Conservation (phyloP, 129 eudicot genomes). For the Chrysanthemum makinoi region DNA sequence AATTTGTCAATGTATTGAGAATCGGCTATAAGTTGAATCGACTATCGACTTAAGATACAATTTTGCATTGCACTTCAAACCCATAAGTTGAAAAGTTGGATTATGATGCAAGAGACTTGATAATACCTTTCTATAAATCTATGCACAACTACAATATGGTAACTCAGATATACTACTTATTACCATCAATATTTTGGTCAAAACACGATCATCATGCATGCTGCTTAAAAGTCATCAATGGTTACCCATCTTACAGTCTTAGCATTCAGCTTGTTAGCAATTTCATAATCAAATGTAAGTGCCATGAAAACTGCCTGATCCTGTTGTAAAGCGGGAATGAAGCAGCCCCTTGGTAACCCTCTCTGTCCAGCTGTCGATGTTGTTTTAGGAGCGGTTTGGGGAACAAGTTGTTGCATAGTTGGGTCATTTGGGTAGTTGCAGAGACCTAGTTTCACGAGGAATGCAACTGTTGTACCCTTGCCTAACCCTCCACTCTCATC, state of each 20-base stretch:
- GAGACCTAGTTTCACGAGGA: conserved; percentile 42
- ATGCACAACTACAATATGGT: conserved; percentile 24
- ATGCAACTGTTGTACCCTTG: conserved; percentile 53
- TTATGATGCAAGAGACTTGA: neutral
- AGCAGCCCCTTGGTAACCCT: conserved; percentile 35
- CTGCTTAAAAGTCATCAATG: neutral
- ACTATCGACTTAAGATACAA: conserved; percentile 3
- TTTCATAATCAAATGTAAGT: neutral
- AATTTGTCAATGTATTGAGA: neutral
- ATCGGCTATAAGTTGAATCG: too few species aligned
- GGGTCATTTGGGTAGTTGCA: conserved; percentile 41
- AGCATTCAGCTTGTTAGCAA: neutral
- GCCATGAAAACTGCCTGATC: conserved; percentile 27
- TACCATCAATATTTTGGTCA: conserved; percentile 5
- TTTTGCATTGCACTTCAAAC: neutral
- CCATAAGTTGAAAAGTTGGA: neutral
- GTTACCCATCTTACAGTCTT: neutral
- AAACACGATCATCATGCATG: neutral
- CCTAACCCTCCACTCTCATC: conserved; percentile 55
- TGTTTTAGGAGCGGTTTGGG: conserved; percentile 28
- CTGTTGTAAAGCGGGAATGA: conserved; percentile 41
- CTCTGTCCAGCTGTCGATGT: conserved; percentile 38
- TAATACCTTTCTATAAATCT: conserved; percentile 5
- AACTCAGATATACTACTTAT: conserved; percentile 3
- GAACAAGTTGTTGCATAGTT: conserved; percentile 32